phyloP scores from a whole-genome alignment of 345 rosid species.

The Citrus sp. region DNA sequence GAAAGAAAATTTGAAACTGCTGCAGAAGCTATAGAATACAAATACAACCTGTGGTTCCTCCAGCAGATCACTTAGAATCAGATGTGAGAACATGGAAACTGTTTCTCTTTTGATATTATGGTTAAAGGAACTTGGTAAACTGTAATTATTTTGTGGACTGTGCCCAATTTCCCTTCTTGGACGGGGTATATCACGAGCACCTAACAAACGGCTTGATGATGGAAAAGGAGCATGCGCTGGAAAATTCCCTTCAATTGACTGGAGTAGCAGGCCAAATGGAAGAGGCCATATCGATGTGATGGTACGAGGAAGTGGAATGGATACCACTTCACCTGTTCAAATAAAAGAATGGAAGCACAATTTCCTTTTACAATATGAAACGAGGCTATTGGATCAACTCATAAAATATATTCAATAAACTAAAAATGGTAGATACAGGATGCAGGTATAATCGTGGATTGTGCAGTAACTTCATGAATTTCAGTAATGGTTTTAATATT shows the following conservation, averaged over 20 bases:
- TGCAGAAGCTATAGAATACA: not conserved
- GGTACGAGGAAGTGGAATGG: constrained; percentile 62
- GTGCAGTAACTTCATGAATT: no score
- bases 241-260: constrained; percentile 51
- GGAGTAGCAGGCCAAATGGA: constrained; percentile 85
- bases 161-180: constrained; percentile 63
- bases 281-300: constrained; percentile 88
- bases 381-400: not conserved
- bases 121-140: constrained; percentile 37
- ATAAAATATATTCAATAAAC: not conserved
- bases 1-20: not conserved
- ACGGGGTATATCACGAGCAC: constrained; percentile 48
- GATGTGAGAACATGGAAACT: constrained; percentile 55
- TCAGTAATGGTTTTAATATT: no score
- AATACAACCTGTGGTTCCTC: constrained; percentile 75
- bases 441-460: not conserved
- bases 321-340: constrained; percentile 72
- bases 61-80: constrained; percentile 72
- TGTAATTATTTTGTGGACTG: constrained; percentile 41
- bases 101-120: constrained; percentile 45
- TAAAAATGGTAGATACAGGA: not conserved
- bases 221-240: constrained; percentile 34
- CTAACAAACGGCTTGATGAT: constrained; percentile 51
- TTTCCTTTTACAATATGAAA: not conserved
- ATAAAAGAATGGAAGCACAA: constrained; percentile 9